Evolutionary conservation across 257 asterid genomes (phyloP).

Genomic region (Fraxinus quadrangulata): DNA sequence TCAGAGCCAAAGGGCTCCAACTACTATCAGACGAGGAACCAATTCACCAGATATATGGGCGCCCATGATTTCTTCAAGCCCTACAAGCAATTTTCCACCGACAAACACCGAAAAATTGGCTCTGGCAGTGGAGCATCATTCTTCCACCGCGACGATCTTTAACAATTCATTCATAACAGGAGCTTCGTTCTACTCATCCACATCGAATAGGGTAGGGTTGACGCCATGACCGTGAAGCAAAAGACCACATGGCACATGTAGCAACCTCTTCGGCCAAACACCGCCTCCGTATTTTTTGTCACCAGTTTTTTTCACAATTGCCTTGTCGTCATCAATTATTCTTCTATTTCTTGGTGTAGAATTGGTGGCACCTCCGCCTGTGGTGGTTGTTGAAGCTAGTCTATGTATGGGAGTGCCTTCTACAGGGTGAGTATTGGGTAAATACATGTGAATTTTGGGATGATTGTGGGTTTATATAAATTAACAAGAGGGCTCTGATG

Average conservation of each 20-base stretch:
- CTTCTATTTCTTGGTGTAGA: not conserved
- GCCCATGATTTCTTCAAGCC: constrained; percentile 41
- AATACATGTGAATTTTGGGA: not conserved
- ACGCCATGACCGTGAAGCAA: constrained; percentile 69
- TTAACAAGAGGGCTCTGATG: not conserved
- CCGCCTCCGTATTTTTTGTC: constrained; percentile 67
- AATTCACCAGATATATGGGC: constrained; percentile 15
- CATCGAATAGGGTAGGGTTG: constrained; percentile 51
- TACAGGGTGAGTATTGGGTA: constrained; percentile 47
- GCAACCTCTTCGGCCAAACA: constrained; percentile 65
- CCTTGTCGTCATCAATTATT: not conserved
- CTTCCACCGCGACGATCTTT: not conserved
- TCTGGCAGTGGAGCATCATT: not conserved
- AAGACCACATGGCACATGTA: constrained; percentile 83
- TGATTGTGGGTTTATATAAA: constrained; percentile 14
- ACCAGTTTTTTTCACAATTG: constrained; percentile 27
- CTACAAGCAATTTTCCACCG: constrained; percentile 43
- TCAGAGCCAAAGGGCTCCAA: constrained; percentile 44
- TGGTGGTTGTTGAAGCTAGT: constrained; percentile 31
- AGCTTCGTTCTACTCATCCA: constrained; percentile 51
- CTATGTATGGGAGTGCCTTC: constrained; percentile 36
- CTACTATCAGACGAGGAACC: constrained; percentile 35
- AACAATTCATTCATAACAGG: constrained; percentile 19
- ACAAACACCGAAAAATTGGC: constrained; percentile 39
- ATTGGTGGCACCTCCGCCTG: not conserved